Conservation (phyloP, 768 basidiomycete genomes). For the Lactarius deliciosus region DNA sequence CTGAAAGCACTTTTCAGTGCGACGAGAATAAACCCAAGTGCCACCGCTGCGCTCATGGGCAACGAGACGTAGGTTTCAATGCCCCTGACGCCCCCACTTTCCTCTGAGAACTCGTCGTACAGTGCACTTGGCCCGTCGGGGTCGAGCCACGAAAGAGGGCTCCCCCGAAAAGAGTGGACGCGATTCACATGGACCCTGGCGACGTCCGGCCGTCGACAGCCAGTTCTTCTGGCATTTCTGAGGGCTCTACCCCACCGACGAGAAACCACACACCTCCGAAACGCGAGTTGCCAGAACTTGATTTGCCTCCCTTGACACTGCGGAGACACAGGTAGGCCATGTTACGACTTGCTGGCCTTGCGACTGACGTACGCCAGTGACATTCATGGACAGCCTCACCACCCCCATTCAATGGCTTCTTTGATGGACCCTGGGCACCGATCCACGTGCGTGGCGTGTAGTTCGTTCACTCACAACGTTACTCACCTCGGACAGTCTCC, state of each 20-base stretch:
- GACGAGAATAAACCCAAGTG: slow-evolving; percentile 90
- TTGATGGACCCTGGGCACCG: slow-evolving; percentile 31
- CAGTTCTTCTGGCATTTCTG: slow-evolving; percentile 71
- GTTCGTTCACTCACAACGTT: background rate
- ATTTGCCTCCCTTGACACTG: slow-evolving; percentile 40
- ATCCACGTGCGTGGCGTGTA: slow-evolving; percentile 27
- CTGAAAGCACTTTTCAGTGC: slow-evolving; percentile 51
- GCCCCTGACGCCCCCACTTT: slow-evolving; percentile 1
- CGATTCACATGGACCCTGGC: slow-evolving; percentile 43
- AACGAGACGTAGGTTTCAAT: slow-evolving; percentile 63
- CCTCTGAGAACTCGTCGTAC: slow-evolving; percentile 1
- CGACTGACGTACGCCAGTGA: slow-evolving; percentile 30
- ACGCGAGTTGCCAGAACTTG: slow-evolving; percentile 44
- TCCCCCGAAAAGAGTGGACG: slow-evolving; percentile 44
- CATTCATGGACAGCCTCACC: slow-evolving; percentile 31
- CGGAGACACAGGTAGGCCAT: slow-evolving; percentile 44
- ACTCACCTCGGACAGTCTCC: slow-evolving; percentile 23
- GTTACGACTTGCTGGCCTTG: slow-evolving; percentile 6
- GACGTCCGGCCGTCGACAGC: slow-evolving; percentile 67
- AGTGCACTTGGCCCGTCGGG: slow-evolving; percentile 87
- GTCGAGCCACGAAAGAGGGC: slow-evolving; percentile 72
- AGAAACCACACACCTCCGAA: slow-evolving; percentile 65
- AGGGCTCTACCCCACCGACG: slow-evolving; percentile 69
- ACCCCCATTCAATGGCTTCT: slow-evolving; percentile 28
- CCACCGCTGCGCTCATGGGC: slow-evolving; percentile 81